Evolutionary conservation across 225 moss, liverwort and hornwort genomes (phyloP).

Genomic region (Lunularia cruciata): DNA sequence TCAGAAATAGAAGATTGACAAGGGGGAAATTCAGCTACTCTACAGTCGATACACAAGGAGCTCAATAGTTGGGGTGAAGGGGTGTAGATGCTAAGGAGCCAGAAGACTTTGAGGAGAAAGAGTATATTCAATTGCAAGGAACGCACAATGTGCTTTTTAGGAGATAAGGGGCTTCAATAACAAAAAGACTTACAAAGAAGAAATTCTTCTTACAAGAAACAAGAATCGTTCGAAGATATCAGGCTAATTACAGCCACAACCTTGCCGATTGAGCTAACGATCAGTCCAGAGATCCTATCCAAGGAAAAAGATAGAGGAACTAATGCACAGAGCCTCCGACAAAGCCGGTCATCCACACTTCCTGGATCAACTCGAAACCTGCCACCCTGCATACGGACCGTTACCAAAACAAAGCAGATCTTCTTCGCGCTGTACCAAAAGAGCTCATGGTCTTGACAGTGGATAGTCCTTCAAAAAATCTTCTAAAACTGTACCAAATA

Average conservation of each 20-base stretch:
- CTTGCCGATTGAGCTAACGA: slow-evolving; percentile 21
- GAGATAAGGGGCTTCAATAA: slow-evolving; percentile 19
- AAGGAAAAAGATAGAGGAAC: slow-evolving; percentile 13
- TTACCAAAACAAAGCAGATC: slow-evolving; percentile 26
- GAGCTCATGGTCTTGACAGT: slow-evolving; percentile 22
- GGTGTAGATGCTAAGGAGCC: not conserved
- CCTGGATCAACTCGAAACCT: slow-evolving; percentile 15
- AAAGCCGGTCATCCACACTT: slow-evolving; percentile 7
- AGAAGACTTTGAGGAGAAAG: not conserved
- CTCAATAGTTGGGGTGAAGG: not conserved
- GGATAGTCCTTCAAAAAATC: slow-evolving; percentile 25
- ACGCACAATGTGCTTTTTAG: not conserved
- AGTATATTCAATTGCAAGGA: not conserved
- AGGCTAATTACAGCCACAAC: slow-evolving; percentile 29
- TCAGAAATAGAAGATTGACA: no score
- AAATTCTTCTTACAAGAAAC: slow-evolving; percentile 29
- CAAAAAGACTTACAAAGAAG: slow-evolving; percentile 26
- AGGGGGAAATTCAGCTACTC: no score
- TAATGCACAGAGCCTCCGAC: slow-evolving; percentile 16
- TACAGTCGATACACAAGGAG: not conserved
- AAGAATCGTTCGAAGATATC: slow-evolving; percentile 25
- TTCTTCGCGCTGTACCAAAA: slow-evolving; percentile 26
- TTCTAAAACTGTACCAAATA: slow-evolving; percentile 27
- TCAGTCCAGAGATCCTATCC: slow-evolving; percentile 12
- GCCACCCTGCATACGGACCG: slow-evolving; percentile 25